A percentile compares a stretch with the other conserved stretches of the same genome.
Evolutionary conservation across 768 basidiomycete genomes (phyloP).

Genomic region (Neoboletus subvelutipes): DNA sequence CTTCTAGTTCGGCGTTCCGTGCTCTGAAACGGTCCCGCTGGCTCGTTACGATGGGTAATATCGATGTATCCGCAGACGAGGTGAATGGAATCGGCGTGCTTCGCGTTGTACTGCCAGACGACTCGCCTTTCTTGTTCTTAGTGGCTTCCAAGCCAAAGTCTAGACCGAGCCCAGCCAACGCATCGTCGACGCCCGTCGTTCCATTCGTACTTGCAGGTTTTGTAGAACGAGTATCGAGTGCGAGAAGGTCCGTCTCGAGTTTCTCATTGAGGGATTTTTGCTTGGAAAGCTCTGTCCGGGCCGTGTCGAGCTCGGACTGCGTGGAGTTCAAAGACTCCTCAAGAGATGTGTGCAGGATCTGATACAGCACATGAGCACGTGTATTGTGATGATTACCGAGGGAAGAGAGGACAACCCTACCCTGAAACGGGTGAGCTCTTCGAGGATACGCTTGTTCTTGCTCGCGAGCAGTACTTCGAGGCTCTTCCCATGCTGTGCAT

Average conservation of each 20-base stretch:
- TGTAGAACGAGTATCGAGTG: slow-evolving; percentile 57
- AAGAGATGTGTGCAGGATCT: slow-evolving; percentile 85
- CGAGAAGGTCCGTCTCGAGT: slow-evolving; percentile 87
- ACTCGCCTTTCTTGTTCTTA: slow-evolving; percentile 22
- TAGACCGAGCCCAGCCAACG: slow-evolving; percentile 72
- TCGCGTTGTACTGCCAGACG: slow-evolving; percentile 33
- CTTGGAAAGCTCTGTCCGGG: slow-evolving; percentile 69
- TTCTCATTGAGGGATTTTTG: slow-evolving; percentile 82
- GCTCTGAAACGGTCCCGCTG: slow-evolving; percentile 98
- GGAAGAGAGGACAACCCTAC: slow-evolving; percentile 38
- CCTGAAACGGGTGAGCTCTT: slow-evolving; percentile 89
- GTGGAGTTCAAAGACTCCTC: slow-evolving; percentile 62
- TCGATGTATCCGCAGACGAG: slow-evolving; percentile 84
- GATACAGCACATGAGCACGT: background rate
- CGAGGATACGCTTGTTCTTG: slow-evolving; percentile 91
- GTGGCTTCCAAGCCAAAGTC: slow-evolving; percentile 35
- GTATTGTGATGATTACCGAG: background rate
- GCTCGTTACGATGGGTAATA: slow-evolving; percentile 96
- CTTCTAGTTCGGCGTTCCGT: slow-evolving; percentile 95
- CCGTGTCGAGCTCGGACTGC: slow-evolving; percentile 55
- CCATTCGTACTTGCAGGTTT: slow-evolving; percentile 22
- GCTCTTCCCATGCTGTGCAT: slow-evolving; percentile 72
- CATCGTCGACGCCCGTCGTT: slow-evolving; percentile 43
- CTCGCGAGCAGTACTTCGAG: slow-evolving; percentile 88
- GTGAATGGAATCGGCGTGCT: slow-evolving; percentile 70